A percentile compares a stretch with the other conserved stretches of the same genome.
phyloP scores from a whole-genome alignment of 345 rosid genomes.

The Excoecaria agallocha region DNA sequence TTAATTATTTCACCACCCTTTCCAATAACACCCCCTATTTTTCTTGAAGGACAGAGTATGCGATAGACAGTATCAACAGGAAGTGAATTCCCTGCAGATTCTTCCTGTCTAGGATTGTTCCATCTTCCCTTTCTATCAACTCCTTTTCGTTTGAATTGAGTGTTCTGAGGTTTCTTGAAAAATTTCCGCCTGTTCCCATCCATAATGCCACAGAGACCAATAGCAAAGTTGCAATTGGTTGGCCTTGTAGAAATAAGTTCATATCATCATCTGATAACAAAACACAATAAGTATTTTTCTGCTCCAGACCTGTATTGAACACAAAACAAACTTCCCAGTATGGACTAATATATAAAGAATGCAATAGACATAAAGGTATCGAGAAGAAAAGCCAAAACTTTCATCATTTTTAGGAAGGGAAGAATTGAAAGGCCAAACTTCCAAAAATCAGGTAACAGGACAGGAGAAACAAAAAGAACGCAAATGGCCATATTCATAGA shows the following conservation, averaged over 20 bases:
- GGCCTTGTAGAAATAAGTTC: slow-evolving; percentile 6
- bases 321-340: not conserved
- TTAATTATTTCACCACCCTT: slow-evolving; percentile 54
- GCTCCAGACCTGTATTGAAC: not conserved
- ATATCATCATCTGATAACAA: slow-evolving; percentile 4
- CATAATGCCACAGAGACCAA: slow-evolving; percentile 30
- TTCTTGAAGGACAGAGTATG: slow-evolving; percentile 53
- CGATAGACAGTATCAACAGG: slow-evolving; percentile 54
- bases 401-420: not conserved
- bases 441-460: not conserved
- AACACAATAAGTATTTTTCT: not conserved
- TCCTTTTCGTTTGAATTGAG: slow-evolving; percentile 45
- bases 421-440: not conserved
- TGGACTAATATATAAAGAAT: not conserved
- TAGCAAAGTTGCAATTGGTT: not conserved
- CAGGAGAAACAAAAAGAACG: not conserved
- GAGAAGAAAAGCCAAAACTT: not conserved
- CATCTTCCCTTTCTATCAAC: slow-evolving; percentile 32
- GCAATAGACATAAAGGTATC: not conserved
- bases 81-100: slow-evolving; percentile 27
- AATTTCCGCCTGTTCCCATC: slow-evolving; percentile 42
- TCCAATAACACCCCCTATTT: slow-evolving; percentile 62
- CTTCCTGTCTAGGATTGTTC: slow-evolving; percentile 34
- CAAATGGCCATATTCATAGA: too few species aligned
- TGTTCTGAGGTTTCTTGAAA: slow-evolving; percentile 37